Base-by-base conservation (phyloP, 352 stramenopile species). In the Blastocystis sp. region DNA sequence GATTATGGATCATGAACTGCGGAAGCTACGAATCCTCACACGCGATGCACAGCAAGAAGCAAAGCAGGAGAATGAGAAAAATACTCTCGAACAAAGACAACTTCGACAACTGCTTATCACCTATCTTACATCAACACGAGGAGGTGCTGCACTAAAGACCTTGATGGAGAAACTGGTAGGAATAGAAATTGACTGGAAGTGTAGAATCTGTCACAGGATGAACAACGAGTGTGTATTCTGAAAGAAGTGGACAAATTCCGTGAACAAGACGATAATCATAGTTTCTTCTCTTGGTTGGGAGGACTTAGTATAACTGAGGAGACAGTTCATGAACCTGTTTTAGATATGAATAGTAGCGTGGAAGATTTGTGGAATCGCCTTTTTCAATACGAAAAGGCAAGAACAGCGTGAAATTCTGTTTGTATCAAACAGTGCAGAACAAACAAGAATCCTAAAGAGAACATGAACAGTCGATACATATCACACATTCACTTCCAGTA, bases 211-310 rank as follows among this genome's bases (percentile, higher is more conserved):
- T 83, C 71, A 39, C 51, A 83, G n/a, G 71, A 83, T 35, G 67
- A 89, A 42, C 74, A 54, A 59, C 49, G 63, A 12, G 19, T 88
- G 35, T 78, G 43, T 24, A 39, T 87, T 32, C 0, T 63, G 35
- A 94, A 94, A 89, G 93, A 91, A 73, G 88, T 95, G 87, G 89
- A 93, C 74, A 94, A 93, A 89, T 94, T 92, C 89, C 92, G 94
- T 66, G 92, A 95, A 90, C 88, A 91, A 39, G 37, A 63, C 3
- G 16, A 39, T 1, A 49, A 27, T 27, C 24, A 52, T 6, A 37
- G 71, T 16, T 63, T 83, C 43, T 66, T 83, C 32, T 66, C 71
- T 7, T 83, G 71, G 85, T 0, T 78, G 29, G 73, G 88, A 88
- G 49, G 67, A 80, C 29, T 94, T 94, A 88, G 89, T 88, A 35